Percentiles rank a stretch among this genome's conserved stretches.
Evolutionary conservation across 257 asterid genomes (phyloP).

Genomic region (Capsicum chinense): DNA sequence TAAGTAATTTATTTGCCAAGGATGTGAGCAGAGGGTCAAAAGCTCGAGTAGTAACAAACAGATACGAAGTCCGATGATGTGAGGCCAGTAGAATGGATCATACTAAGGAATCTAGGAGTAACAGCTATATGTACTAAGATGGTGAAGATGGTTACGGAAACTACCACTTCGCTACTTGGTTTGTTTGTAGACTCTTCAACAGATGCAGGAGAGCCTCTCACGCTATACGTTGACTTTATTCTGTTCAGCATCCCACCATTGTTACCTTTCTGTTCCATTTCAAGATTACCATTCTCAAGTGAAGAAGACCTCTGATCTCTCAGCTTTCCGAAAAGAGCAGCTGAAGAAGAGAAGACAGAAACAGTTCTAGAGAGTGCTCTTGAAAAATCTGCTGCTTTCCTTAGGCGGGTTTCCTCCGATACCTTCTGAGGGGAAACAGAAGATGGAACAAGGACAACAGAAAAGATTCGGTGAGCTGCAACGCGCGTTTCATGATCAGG

Average conservation of each 20-base stretch:
- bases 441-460: conserved; percentile 94
- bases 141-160: conserved; percentile 34
- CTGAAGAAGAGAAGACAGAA: conserved; percentile 95
- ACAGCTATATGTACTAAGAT: not conserved
- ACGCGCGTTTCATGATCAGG: conserved; percentile 89
- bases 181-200: conserved; percentile 46
- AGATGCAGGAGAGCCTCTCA: conserved; percentile 47
- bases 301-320: conserved; percentile 51
- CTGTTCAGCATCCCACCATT: conserved; percentile 61
- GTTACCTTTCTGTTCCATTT: conserved; percentile 50
- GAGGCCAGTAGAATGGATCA: not conserved
- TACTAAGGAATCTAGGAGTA: not conserved
- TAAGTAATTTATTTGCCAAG: not conserved
- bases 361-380: conserved; percentile 92
- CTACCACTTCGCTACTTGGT: conserved; percentile 56
- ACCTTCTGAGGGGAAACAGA: conserved; percentile 67
- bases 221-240: conserved; percentile 80
- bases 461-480: conserved; percentile 92
- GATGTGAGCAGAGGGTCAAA: conserved; percentile 15
- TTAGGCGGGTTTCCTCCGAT: conserved; percentile 41
- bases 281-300: conserved; percentile 44
- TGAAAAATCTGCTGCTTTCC: conserved; percentile 57
- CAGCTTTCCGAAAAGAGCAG: conserved; percentile 87
- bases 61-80: not conserved
- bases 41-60: not conserved